A percentile compares a stretch with the other conserved stretches of the same genome.
These are phyloP conservation scores for Metschnikowia peoriensis DNA, from an alignment of 805 yeast genomes.

Conservation along the genomic window DNA sequence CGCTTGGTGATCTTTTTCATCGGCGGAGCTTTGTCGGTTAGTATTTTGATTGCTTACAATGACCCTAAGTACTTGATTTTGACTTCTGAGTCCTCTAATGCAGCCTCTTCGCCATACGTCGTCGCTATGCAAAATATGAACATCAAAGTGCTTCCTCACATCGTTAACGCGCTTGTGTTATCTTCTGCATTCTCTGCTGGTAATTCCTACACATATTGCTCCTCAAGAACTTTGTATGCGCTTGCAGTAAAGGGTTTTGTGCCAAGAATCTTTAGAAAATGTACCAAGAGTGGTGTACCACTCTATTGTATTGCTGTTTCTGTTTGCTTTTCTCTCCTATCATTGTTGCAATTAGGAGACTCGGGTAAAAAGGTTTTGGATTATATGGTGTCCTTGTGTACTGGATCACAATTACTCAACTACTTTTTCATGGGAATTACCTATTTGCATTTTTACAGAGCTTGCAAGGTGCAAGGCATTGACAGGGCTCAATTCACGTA, in stretches of 20 bases:
- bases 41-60: slow-evolving; percentile 31
- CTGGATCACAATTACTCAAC: slow-evolving; percentile 22
- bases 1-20: slow-evolving; percentile 45
- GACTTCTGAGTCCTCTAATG: slow-evolving; percentile 15
- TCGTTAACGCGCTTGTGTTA: slow-evolving; percentile 19
- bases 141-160: slow-evolving; percentile 18
- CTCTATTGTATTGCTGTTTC: slow-evolving; percentile 20
- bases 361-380: slow-evolving; percentile 18
- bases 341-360: slow-evolving; percentile 20
- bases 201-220: slow-evolving; percentile 22
- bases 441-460: slow-evolving; percentile 22
- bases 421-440: slow-evolving; percentile 21
- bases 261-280: slow-evolving; percentile 17
- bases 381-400: slow-evolving; percentile 23
- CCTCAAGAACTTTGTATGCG: slow-evolving; percentile 21
- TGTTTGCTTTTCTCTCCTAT: slow-evolving; percentile 18
- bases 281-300: slow-evolving; percentile 20
- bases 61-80: slow-evolving; percentile 18
- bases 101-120: slow-evolving; percentile 22
- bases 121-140: slow-evolving; percentile 23
- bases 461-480: slow-evolving; percentile 22
- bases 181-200: slow-evolving; percentile 23
- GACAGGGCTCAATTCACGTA: slow-evolving; percentile 40
- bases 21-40: slow-evolving; percentile 43
- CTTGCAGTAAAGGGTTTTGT: slow-evolving; percentile 20